Evolutionary conservation across 1,284 basidiomycete species (phyloP), one percentile per base, ranked within the genome.

Genomic region (Irpex sp.): DNA sequence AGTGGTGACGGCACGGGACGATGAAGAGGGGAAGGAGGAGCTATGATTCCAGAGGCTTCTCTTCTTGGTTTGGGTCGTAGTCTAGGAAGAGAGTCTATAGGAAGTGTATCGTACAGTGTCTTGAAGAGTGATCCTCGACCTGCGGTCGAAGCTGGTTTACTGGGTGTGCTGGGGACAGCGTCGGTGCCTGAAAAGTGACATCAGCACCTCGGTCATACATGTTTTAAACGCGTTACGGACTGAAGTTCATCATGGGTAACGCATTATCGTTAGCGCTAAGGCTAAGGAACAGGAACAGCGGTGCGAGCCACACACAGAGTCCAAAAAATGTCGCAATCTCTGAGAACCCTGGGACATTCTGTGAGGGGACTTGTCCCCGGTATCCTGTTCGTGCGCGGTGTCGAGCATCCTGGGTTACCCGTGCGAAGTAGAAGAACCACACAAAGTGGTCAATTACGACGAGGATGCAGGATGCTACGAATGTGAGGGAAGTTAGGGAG

Each of bases 231-330:
- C 35, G 19, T 3, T n/a, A 62, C 68, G 60, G 59, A 73, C 73
- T 69, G 23, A 69, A 66, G 56, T 74, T 69, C 33, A 79, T 79
- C 52, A 33, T 12, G 1, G 95, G 96, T 12, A 98, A 81, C 2
- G 94, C 92, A 69, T 97, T 93, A 72, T 98, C 96, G 67, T 96
- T 97, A 9, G 95, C 95, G 67, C 93, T 96, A 60, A 98, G 77
- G 71, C 93, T 96, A 65, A 97, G 77, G 80, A 97, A 98, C 23
- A 98, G 76, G 75, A 94, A 97, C 33, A 97, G 74, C 5, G 94
- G 94, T 14, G 89, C 86, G 58, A 94, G 84, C 95, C 95, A 98
- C 5, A 98, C 91, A 75, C 93, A 96, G 28, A 95, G 76, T 1
- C 86, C 93, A 70, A 97, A 97, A 76, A 96, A 97, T 14, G 71